Evolutionary conservation across 164 flowering plant genomes (phyloP).

Genomic region (Brasenia schreberi): DNA sequence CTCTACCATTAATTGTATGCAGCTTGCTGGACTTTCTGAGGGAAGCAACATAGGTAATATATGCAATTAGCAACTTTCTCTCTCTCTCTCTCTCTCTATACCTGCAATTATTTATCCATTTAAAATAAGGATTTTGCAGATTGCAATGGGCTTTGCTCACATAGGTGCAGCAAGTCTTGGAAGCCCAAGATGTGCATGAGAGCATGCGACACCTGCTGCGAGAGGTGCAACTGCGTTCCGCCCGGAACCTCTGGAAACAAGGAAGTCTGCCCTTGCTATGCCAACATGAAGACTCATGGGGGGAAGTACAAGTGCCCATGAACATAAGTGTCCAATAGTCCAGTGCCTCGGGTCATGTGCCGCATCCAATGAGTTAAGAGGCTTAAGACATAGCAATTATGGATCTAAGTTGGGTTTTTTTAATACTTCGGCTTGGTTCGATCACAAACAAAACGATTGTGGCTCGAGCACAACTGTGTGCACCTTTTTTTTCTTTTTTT

Average conservation of each 20-base stretch:
- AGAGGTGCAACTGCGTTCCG: conserved; percentile 16
- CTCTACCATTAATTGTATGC: neutral
- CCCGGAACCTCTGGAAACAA: conserved; percentile 17
- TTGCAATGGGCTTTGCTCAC: conserved; percentile 7
- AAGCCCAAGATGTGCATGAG: conserved; percentile 12
- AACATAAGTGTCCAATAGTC: neutral
- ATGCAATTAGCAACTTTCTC: neutral
- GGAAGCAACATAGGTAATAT: neutral
- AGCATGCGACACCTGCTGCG: conserved; percentile 16
- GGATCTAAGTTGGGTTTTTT: too few relatives aligned
- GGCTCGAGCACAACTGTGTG: too few relatives aligned
- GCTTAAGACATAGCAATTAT: too few relatives aligned
- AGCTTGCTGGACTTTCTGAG: neutral
- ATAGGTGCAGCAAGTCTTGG: conserved; percentile 8
- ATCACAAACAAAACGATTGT: too few relatives aligned
- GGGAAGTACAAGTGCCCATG: conserved; percentile 14
- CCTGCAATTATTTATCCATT: too few relatives aligned
- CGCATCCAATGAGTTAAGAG: too few relatives aligned
- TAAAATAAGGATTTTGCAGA: conserved; percentile 1
- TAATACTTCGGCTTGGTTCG: too few relatives aligned
- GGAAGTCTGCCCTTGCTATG: conserved; percentile 15
- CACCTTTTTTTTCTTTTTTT: too few relatives aligned
- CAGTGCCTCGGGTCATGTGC: too few relatives aligned
- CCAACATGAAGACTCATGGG: conserved; percentile 13
- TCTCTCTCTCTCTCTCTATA: neutral